phyloP scores from a whole-genome alignment of 805 yeast genomes.

The Candida nitratophila region DNA sequence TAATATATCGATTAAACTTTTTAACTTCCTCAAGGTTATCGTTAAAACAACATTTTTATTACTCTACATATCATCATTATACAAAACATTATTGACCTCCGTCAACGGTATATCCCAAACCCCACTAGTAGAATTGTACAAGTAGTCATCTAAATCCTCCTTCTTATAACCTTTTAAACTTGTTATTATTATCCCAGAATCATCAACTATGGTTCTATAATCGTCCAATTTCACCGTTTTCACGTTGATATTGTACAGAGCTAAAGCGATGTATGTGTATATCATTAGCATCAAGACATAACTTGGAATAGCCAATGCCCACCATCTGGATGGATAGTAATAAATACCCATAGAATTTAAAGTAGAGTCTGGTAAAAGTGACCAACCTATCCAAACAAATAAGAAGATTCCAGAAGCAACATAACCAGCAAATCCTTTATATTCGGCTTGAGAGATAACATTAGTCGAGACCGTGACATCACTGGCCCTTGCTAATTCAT shows the following conservation, averaged over 20 bases:
- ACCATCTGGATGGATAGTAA: slow-evolving; percentile 84
- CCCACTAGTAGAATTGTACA: slow-evolving; percentile 65
- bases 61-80: slow-evolving; percentile 19
- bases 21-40: no score
- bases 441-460: slow-evolving; percentile 60
- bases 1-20: no score
- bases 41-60: no score
- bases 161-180: slow-evolving; percentile 10
- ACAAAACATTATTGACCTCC: slow-evolving; percentile 59
- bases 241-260: slow-evolving; percentile 70
- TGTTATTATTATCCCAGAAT: slow-evolving; percentile 33
- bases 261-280: slow-evolving; percentile 63
- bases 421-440: slow-evolving; percentile 81
- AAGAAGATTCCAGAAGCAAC: slow-evolving; percentile 56
- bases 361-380: slow-evolving; percentile 55
- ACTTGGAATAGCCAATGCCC: slow-evolving; percentile 80
- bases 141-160: slow-evolving; percentile 27
- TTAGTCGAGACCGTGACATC: slow-evolving; percentile 58
- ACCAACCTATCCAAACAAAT: slow-evolving; percentile 62
- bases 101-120: slow-evolving; percentile 80
- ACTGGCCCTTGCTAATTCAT: slow-evolving; percentile 54
- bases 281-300: slow-evolving; percentile 64
- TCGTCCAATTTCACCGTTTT: slow-evolving; percentile 55
- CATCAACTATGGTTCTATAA: slow-evolving; percentile 61
- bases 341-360: slow-evolving; percentile 48